phyloP scores from a whole-genome alignment of 257 asterid species.

The Jaltomata sinuosa region DNA sequence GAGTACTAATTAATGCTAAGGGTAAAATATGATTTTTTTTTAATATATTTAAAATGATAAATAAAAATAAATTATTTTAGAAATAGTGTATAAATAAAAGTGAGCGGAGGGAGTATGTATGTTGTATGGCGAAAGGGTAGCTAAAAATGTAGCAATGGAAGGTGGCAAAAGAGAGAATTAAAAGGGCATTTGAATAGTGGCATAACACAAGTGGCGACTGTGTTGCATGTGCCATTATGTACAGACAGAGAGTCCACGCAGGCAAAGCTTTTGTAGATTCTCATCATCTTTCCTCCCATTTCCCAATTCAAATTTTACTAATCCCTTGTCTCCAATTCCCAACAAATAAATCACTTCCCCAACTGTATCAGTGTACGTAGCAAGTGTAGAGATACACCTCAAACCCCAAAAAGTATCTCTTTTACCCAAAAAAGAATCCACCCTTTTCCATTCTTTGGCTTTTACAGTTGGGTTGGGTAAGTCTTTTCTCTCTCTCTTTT shows the following conservation, averaged over 20 bases:
- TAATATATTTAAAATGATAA: too few species aligned
- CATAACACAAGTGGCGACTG: not conserved
- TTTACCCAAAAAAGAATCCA: not conserved
- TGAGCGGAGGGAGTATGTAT: too few species aligned
- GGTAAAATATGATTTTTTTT: too few species aligned
- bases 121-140: too few species aligned
- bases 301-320: not conserved
- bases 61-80: too few species aligned
- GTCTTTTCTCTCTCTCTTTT: not conserved
- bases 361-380: not conserved
- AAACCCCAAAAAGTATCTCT: not conserved
- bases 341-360: not conserved
- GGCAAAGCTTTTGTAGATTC: not conserved
- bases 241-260: not conserved
- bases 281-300: not conserved
- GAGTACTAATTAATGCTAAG: too few species aligned
- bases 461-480: not conserved
- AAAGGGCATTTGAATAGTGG: not conserved
- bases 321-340: not conserved
- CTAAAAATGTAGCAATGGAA: too few species aligned
- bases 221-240: not conserved
- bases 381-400: not conserved
- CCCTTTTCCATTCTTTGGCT: not conserved
- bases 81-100: too few species aligned
- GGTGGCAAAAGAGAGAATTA: not conserved